These are phyloP conservation scores for Asterionellopsis glacialis DNA, from an alignment of 108 stramenopile genomes.

Conservation along the genomic window DNA sequence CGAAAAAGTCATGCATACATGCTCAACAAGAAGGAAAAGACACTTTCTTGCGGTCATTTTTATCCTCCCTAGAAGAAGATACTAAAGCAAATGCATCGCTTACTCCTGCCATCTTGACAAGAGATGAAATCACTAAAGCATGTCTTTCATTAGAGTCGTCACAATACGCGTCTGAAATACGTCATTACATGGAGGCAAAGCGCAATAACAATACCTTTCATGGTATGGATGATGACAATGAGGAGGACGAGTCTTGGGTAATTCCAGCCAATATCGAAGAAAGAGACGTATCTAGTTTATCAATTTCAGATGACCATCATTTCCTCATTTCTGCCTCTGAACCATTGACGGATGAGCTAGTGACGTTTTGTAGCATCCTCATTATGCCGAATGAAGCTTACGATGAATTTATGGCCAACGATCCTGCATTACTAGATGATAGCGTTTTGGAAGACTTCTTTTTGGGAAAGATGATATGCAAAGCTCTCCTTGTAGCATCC, in stretches of 20 bases:
- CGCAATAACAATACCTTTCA: not conserved
- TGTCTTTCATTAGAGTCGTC: conserved; percentile 26
- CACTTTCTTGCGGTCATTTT: too few relatives aligned
- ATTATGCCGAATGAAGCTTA: conserved; percentile 65
- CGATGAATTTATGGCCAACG: conserved; percentile 26
- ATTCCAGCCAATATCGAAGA: conserved; percentile 8
- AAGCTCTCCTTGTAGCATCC: conserved; percentile 32
- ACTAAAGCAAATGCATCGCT: not conserved
- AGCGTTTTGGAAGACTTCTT: conserved; percentile 56
- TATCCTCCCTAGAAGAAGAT: not conserved
- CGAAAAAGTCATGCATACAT: conserved; percentile 1
- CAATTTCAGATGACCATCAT: conserved; percentile 25
- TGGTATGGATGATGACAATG: not conserved
- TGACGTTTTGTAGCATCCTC: conserved; percentile 53
- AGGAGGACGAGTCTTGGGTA: conserved; percentile 20
- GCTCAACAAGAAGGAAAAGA: not conserved
- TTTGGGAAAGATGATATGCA: conserved; percentile 61
- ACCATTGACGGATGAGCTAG: conserved; percentile 54
- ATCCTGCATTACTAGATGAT: conserved; percentile 17
- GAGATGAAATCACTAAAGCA: conserved; percentile 35
- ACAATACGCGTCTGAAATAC: conserved; percentile 21
- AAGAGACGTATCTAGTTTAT: not conserved
- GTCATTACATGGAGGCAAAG: conserved; percentile 17
- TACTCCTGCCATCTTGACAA: conserved; percentile 46
- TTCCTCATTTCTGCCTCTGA: conserved; percentile 16